These are phyloP conservation scores for Phytopythium kandeliae DNA, from an alignment of 352 stramenopile genomes.

Conservation along the genomic window DNA sequence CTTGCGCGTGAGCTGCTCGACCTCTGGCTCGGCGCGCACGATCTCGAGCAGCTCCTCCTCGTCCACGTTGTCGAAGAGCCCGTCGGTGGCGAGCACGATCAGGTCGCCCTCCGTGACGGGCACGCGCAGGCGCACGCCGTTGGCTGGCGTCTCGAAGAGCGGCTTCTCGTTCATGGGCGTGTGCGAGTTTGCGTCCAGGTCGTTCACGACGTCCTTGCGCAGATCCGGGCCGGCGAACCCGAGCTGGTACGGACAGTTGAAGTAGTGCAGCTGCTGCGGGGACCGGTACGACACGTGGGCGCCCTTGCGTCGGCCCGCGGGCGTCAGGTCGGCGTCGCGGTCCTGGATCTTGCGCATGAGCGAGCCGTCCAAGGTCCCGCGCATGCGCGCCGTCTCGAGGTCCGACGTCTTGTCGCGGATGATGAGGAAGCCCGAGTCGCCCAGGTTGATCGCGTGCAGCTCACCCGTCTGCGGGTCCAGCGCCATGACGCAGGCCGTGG, in stretches of 20 bases:
- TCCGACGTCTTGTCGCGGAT: slow-evolving; percentile 77
- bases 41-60: slow-evolving; percentile 75
- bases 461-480: slow-evolving; percentile 90
- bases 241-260: slow-evolving; percentile 96
- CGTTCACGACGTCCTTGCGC: slow-evolving; percentile 39
- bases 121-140: slow-evolving; percentile 91
- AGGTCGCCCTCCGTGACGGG: slow-evolving; percentile 93
- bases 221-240: slow-evolving; percentile 50
- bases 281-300: slow-evolving; percentile 90
- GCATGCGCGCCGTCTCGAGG: slow-evolving; percentile 48
- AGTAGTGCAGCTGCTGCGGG: slow-evolving; percentile 95
- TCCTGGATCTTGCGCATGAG: slow-evolving; percentile 68
- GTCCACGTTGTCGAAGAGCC: slow-evolving; percentile 96
- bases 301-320: slow-evolving; percentile 64
- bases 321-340: slow-evolving; percentile 53
- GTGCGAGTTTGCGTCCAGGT: slow-evolving; percentile 30
- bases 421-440: slow-evolving; percentile 89
- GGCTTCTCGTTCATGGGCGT: slow-evolving; percentile 59
- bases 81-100: slow-evolving; percentile 95
- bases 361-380: slow-evolving; percentile 69
- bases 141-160: slow-evolving; percentile 91
- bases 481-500: slow-evolving; percentile 90
- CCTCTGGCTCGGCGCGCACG: slow-evolving; percentile 44
- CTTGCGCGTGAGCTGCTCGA: slow-evolving; percentile 72
- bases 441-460: slow-evolving; percentile 93